Evolutionary conservation across 2,329 filamentous ascomycete genomes (phyloP).

Genomic region (Aspergillus fructus): DNA sequence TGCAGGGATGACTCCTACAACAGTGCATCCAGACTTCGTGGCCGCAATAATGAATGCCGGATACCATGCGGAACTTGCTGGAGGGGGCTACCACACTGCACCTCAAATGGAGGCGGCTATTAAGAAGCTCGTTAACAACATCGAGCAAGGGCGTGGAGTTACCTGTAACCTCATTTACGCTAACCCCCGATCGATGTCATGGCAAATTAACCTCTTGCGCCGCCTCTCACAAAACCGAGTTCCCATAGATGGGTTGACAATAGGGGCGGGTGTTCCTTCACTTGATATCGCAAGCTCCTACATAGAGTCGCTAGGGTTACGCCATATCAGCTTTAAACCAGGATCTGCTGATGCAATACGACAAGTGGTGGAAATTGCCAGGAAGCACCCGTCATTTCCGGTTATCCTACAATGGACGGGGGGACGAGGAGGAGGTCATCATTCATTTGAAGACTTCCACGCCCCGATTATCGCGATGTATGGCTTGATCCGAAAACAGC

Average conservation of each 20-base stretch:
- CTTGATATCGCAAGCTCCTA: constrained; percentile 92
- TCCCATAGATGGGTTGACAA: constrained; percentile 84
- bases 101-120: constrained; percentile 48
- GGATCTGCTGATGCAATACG: constrained; percentile 86
- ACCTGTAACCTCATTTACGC: constrained; percentile 56
- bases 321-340: constrained; percentile 93
- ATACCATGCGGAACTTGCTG: constrained; percentile 49
- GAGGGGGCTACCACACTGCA: constrained; percentile 52
- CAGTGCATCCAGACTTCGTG: constrained; percentile 71
- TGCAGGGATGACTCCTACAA: constrained; percentile 89
- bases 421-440: constrained; percentile 88
- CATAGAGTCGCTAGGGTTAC: constrained; percentile 86
- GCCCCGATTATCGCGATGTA: constrained; percentile 89
- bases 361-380: constrained; percentile 86
- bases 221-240: constrained; percentile 70
- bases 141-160: constrained; percentile 64
- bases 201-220: constrained; percentile 53
- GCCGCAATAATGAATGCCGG: constrained; percentile 54
- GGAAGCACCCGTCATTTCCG: constrained; percentile 91
- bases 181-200: constrained; percentile 52
- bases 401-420: constrained; percentile 93
- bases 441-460: constrained; percentile 95
- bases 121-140: constrained; percentile 53
- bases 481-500: constrained; percentile 65
- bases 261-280: constrained; percentile 89